Percentiles rank a stretch among this genome's conserved stretches.
Evolutionary conservation across 1,284 basidiomycete species (phyloP).

Genomic region (Phenoliferia sp.): DNA sequence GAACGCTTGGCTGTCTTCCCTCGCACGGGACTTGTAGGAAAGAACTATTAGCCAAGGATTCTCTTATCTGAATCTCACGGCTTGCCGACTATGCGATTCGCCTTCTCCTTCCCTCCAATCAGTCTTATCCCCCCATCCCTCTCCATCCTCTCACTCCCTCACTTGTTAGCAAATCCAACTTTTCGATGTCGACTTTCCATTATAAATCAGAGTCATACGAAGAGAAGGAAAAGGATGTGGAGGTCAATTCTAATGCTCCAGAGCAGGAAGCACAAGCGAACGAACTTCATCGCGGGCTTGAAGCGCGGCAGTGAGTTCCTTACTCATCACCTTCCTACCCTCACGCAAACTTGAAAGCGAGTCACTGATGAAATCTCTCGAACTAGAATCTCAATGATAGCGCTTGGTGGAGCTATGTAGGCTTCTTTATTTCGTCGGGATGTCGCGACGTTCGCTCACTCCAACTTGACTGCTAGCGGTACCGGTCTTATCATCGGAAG

Average conservation of each 20-base stretch:
- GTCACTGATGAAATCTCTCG: no score
- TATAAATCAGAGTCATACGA: neutral
- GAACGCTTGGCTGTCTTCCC: no score
- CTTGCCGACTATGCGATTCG: no score
- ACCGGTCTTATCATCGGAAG: conserved; percentile 42
- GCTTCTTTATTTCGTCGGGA: conserved; percentile 40
- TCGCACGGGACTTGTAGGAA: no score
- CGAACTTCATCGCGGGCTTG: conserved; percentile 55
- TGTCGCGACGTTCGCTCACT: conserved; percentile 36
- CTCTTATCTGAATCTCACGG: no score
- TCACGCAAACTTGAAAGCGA: neutral
- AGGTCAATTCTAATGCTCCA: neutral
- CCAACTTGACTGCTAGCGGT: neutral
- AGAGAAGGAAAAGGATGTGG: neutral
- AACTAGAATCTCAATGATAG: conserved; percentile 55
- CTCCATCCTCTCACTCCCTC: no score
- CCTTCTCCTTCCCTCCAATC: no score
- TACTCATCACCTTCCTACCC: neutral
- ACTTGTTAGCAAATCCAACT: no score
- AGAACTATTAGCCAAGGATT: no score
- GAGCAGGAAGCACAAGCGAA: neutral
- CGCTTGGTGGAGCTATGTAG: conserved; percentile 57
- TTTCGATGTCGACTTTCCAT: neutral
- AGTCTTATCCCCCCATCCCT: no score
- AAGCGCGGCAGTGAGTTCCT: conserved; percentile 38